A percentile compares a stretch with the other conserved stretches of the same genome.
Conservation (phyloP, 2,329 filamentous ascomycete species). For the Beauveria bassiana region DNA sequence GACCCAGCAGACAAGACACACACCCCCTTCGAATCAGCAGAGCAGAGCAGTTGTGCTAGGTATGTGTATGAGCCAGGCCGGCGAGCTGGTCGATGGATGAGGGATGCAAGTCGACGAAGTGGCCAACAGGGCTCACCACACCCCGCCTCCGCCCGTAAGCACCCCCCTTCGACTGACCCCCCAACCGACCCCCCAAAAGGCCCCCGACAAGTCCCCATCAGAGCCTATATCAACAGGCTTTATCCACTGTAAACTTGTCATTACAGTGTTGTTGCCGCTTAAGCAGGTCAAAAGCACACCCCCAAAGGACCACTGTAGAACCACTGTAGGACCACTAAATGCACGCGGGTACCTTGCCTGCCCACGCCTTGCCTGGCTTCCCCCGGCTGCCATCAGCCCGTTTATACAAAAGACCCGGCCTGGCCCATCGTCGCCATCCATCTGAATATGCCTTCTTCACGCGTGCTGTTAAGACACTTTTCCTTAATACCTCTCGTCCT, state of each 20-base stretch:
- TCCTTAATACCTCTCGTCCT: not conserved
- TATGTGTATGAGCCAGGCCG: not conserved
- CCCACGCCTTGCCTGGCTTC: not conserved
- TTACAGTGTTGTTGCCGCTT: not conserved
- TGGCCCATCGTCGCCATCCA: conserved; percentile 15
- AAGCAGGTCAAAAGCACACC: not conserved
- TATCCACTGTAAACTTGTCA: not conserved
- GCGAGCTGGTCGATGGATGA: not conserved
- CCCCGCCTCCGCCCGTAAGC: not conserved
- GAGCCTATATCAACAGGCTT: not conserved
- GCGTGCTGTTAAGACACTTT: not conserved
- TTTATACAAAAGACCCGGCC: conserved; percentile 13
- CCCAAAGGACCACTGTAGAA: not conserved
- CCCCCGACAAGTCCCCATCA: not conserved
- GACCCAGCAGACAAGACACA: not conserved
- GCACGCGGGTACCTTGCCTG: not conserved
- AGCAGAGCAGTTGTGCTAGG: not conserved
- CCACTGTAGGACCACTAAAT: not conserved
- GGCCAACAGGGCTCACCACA: not conserved
- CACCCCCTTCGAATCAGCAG: not conserved
- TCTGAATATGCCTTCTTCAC: not conserved
- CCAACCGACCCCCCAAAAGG: not conserved
- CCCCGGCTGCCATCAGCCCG: not conserved
- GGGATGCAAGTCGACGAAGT: not conserved
- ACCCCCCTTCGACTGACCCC: not conserved